Conservation (phyloP, 2,329 filamentous ascomycete species). For the Trichoderma semiorbis region DNA sequence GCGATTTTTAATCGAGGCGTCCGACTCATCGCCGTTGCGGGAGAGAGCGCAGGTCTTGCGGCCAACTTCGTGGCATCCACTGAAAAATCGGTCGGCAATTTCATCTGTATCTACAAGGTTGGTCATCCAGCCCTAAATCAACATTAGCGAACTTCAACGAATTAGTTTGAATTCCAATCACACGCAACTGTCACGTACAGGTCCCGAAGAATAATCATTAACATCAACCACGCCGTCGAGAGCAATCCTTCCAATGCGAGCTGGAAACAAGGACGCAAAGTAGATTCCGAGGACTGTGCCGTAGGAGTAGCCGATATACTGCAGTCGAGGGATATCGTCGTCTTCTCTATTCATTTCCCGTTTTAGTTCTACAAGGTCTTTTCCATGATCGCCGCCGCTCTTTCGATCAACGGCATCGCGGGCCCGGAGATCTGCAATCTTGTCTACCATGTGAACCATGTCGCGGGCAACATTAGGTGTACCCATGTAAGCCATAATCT, state of each 20-base stretch:
- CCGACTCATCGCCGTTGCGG: neutral
- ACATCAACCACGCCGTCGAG: neutral
- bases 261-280: neutral
- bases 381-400: neutral
- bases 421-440: neutral
- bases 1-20: neutral
- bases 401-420: neutral
- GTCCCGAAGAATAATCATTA: neutral
- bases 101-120: neutral
- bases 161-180: neutral
- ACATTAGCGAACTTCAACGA: neutral
- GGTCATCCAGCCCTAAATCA: neutral
- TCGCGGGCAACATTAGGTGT: neutral
- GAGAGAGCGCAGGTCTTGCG: neutral
- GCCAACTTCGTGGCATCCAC: neutral
- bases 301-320: neutral
- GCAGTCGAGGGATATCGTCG: neutral
- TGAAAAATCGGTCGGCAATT: neutral
- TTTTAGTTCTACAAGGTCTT: neutral
- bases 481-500: neutral
- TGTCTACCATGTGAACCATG: neutral
- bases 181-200: neutral
- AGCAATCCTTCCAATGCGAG: neutral
- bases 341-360: neutral
- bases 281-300: neutral